A percentile compares a stretch with the other conserved stretches of the same genome.
Evolutionary conservation across 2,329 filamentous ascomycete species (phyloP).

Genomic region (Zymoseptoria brevis): DNA sequence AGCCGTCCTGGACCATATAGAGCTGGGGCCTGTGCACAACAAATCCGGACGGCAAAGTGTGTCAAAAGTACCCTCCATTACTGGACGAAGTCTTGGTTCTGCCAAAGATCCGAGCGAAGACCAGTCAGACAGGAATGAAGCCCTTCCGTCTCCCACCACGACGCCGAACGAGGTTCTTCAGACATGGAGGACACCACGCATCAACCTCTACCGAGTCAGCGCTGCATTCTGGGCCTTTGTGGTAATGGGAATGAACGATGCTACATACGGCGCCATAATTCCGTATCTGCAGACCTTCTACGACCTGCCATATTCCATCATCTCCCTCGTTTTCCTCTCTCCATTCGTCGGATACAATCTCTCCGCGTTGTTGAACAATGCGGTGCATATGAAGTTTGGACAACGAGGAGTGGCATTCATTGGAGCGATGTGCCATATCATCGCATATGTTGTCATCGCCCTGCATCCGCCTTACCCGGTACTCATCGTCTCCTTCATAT

Average conservation of each 20-base stretch:
- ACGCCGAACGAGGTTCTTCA: slow-evolving; percentile 38
- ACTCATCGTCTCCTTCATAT: slow-evolving; percentile 55
- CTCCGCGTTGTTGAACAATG: slow-evolving; percentile 57
- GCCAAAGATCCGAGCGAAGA: slow-evolving; percentile 2
- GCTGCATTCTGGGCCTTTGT: slow-evolving; percentile 55
- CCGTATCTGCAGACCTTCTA: slow-evolving; percentile 57
- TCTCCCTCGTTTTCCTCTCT: slow-evolving; percentile 60
- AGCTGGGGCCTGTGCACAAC: slow-evolving; percentile 20
- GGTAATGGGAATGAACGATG: slow-evolving; percentile 63
- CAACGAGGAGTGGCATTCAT: slow-evolving; percentile 64
- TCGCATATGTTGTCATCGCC: slow-evolving; percentile 57
- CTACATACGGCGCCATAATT: slow-evolving; percentile 36
- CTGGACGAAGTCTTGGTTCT: slow-evolving; percentile 17
- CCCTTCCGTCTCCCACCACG: slow-evolving; percentile 40
- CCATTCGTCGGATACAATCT: slow-evolving; percentile 58
- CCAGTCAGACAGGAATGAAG: slow-evolving; percentile 29
- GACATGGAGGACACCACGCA: slow-evolving; percentile 55
- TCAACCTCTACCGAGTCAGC: slow-evolving; percentile 52
- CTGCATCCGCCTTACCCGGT: slow-evolving; percentile 63
- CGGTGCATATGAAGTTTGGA: slow-evolving; percentile 56
- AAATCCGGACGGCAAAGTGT: slow-evolving; percentile 9
- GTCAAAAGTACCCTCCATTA: slow-evolving; percentile 16
- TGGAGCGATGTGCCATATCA: slow-evolving; percentile 53
- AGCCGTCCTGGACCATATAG: slow-evolving; percentile 19
- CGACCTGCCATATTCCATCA: slow-evolving; percentile 51